These are phyloP conservation scores for Zarea fungicola DNA, from an alignment of 2,329 filamentous ascomycete genomes.

Conservation along the genomic window DNA sequence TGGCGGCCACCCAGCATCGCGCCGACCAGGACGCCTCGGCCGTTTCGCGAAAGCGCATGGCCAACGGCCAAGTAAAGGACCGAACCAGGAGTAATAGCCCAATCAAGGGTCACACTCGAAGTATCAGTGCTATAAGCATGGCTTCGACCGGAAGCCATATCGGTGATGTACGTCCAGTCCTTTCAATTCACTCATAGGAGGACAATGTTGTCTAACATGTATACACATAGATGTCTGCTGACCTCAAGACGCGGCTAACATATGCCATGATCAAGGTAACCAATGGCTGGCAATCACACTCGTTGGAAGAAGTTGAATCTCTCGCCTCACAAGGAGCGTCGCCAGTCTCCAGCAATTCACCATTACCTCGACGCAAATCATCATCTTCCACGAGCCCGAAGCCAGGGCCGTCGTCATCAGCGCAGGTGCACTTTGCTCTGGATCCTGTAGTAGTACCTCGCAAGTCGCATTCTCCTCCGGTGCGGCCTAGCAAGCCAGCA, in stretches of 20 bases:
- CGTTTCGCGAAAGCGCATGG: conserved; percentile 64
- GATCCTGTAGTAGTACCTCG: conserved; percentile 18
- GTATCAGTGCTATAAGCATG: conserved; percentile 61
- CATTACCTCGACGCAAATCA: conserved; percentile 45
- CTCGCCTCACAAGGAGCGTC: conserved; percentile 65
- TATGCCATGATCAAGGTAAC: conserved; percentile 94
- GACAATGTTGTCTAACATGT: background rate
- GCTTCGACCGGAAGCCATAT: conserved; percentile 62
- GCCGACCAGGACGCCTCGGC: conserved; percentile 35
- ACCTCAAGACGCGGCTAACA: conserved; percentile 76
- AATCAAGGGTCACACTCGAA: conserved; percentile 59
- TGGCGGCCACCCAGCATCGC: conserved; percentile 50
- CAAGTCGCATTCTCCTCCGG: conserved; percentile 34
- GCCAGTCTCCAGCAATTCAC: conserved; percentile 54
- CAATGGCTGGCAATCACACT: conserved; percentile 78
- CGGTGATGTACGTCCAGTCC: conserved; percentile 60
- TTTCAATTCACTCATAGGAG: conserved; percentile 11
- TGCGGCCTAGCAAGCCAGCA: conserved; percentile 28
- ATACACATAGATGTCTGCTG: conserved; percentile 62
- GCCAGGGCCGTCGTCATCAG: conserved; percentile 31
- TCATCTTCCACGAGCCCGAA: conserved; percentile 50
- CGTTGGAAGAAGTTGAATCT: conserved; percentile 71
- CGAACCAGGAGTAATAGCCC: conserved; percentile 40
- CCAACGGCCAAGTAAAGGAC: conserved; percentile 67
- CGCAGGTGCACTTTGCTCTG: conserved; percentile 24